A percentile compares a stretch with the other conserved stretches of the same genome.
These are phyloP conservation scores for Vicia villosa DNA, from an alignment of 306 rosid species.

Conservation along the genomic window DNA sequence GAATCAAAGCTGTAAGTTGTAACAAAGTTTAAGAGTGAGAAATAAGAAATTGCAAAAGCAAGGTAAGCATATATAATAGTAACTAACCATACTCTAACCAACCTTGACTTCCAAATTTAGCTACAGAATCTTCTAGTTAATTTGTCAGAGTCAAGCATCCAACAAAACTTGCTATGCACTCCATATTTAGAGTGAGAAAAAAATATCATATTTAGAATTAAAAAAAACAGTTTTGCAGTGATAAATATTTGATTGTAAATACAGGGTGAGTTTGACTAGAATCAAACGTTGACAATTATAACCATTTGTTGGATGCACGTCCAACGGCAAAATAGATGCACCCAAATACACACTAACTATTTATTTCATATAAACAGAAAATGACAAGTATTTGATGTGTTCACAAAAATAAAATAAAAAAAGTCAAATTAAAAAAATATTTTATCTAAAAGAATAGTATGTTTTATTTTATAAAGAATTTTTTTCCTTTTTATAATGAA, in stretches of 20 bases:
- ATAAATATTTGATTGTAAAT: slow-evolving; percentile 19
- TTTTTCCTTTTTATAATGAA: too few relatives aligned
- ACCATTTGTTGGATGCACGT: not conserved
- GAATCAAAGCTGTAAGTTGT: not conserved
- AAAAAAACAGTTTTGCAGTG: not conserved
- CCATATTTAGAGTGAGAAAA: slow-evolving; percentile 23
- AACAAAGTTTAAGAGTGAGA: slow-evolving; percentile 1
- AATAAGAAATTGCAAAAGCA: not conserved
- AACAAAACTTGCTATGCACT: slow-evolving; percentile 19
- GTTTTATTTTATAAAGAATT: too few relatives aligned
- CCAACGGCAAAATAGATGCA: not conserved
- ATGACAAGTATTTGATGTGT: not conserved
- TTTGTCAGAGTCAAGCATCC: slow-evolving; percentile 27
- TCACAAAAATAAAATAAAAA: not conserved
- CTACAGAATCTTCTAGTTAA: slow-evolving; percentile 21
- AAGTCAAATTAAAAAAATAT: not conserved
- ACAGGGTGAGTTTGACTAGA: slow-evolving; percentile 18
- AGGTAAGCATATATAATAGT: not conserved
- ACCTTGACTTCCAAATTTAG: slow-evolving; percentile 20
- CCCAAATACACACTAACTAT: not conserved
- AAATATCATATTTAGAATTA: not conserved
- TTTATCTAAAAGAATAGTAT: too few relatives aligned
- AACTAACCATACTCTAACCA: not conserved
- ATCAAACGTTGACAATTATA: not conserved
- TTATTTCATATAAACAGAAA: not conserved